Evolutionary conservation across 1,284 basidiomycete species (phyloP), one percentile per base, ranked within the genome.

Genomic region (Sporisorium exsertum): DNA sequence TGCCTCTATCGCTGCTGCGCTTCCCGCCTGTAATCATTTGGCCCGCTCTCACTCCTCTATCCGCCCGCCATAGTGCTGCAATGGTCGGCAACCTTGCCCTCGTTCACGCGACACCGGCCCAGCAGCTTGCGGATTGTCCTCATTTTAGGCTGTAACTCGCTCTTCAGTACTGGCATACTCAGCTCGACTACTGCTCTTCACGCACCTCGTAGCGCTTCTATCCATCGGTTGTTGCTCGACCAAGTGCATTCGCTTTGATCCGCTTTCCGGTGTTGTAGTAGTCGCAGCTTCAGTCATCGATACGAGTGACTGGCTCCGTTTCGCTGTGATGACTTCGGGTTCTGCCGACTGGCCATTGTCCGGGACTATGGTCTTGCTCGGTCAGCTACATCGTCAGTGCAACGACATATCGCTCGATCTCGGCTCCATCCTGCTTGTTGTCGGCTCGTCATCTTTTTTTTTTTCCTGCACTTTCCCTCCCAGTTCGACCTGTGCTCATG

Each of bases 11-110:
- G 18, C 27, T 29, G 27, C 55, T 33, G 37, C 55, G n/a, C 12
- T 13, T 40, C 10, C n/a, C 56, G 26, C 40, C 55, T 58, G 56
- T 63, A 58, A 5, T 42, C 51, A 18, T 22, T 13, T 22, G 42
- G 18, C 3, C 45, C 15, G 24, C 16, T 27, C 12, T 35, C 45
- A 10, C 2, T 29, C 18, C 43, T 29, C 43, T 51, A 8, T n/a
- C 33, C 13, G 15, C 16, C 24, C 22, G 37, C 37, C 33, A 51
- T 20, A 18, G 26, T 16, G 8, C 51, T 26, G 47, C 58, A 26
- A 3, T 51, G 18, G 9, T 32, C n/a, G 18, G 57, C 47, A 16
- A 13, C 24, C 5, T 42, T 29, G 57, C 35, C 10, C 20, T 33
- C 35, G 8, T 42, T 15, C 9, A n/a, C 46, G 46, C 33, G 35